A percentile compares a stretch with the other conserved stretches of the same genome.
These are phyloP conservation scores for Candida sonorensis DNA, from an alignment of 805 yeast species.

Conservation along the genomic window DNA sequence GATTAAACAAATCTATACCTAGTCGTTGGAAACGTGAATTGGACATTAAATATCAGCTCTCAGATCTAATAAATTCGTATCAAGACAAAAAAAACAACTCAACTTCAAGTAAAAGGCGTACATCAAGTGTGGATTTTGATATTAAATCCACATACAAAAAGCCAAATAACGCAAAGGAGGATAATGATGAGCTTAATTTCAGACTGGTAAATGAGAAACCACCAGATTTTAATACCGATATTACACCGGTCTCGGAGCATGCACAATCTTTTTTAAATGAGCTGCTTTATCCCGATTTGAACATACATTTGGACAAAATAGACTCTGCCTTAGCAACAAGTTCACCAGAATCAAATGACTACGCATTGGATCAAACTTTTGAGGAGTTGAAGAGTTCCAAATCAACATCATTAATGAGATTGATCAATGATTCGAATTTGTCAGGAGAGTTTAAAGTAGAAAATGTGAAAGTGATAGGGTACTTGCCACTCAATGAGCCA, in stretches of 20 bases:
- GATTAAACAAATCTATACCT: constrained; percentile 11
- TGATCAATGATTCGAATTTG: neutral
- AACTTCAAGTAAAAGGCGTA: no score
- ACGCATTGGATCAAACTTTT: neutral
- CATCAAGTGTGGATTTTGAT: no score
- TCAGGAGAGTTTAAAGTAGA: neutral
- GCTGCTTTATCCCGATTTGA: no score
- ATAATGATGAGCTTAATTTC: neutral
- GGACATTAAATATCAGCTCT: no score
- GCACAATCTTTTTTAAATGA: neutral
- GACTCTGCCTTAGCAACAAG: neutral
- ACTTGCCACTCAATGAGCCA: constrained; percentile 4
- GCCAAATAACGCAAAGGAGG: no score
- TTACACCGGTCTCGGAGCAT: neutral
- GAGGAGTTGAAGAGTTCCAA: neutral
- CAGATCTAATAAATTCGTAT: no score
- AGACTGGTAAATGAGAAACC: neutral
- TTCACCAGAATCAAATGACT: neutral
- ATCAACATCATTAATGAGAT: neutral
- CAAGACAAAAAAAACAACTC: neutral
- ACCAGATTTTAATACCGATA: neutral
- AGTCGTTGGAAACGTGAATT: constrained; percentile 6
- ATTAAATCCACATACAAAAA: no score
- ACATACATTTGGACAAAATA: neutral
- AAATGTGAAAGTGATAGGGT: constrained; percentile 6